Base-by-base conservation (phyloP, 2,329 filamentous ascomycete genomes). In the Calonectria ilicicola region DNA sequence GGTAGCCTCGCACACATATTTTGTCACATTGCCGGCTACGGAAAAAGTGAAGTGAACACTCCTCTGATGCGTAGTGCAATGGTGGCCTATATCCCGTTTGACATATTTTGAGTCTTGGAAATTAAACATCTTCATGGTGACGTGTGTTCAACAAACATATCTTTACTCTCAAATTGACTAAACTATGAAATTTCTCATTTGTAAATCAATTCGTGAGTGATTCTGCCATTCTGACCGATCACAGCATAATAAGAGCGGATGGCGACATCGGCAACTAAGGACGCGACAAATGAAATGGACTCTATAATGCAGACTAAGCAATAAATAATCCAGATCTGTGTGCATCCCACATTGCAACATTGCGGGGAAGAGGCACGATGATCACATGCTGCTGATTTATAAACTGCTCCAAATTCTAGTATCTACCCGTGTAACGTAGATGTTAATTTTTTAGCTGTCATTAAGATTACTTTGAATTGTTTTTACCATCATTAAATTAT, bases 271-370 rank as follows among this genome's bases (percentile, higher is more conserved):
- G 26, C 4, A 7, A 40, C 56, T 27, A 6, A 19, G 12, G 23
- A 21, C 21, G 19, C 64, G 68, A 67, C 67, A 63, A 67, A 73
- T 70, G 38, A 47, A 12, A 71, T 60, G 26, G 21, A 17, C 10
- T 27, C 15, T 68, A 65, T 65, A 44, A 42, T 32, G 23, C 27
- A n/a, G 58, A 60, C 47, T 67, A 69, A 62, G 58, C 32, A 51
- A 64, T 21, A n/a, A 49, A 23, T 15, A 51, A 32, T 35, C 40
- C 27, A 49, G 27, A 63, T 44, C 15, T 23, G 49, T 44, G 66
- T 72, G 46, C 51, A 70, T 66, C 70, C 63, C 67, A 56, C 62
- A 72, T 72, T 51, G 67, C 67, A 69, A 72, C 70, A 72, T 73
- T 73, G 67, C 56, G 71, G 71, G 47, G 71, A 29, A 66, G 38